These are phyloP conservation scores for Tulasnella sp. DNA, from an alignment of 768 basidiomycete genomes.

Conservation along the genomic window DNA sequence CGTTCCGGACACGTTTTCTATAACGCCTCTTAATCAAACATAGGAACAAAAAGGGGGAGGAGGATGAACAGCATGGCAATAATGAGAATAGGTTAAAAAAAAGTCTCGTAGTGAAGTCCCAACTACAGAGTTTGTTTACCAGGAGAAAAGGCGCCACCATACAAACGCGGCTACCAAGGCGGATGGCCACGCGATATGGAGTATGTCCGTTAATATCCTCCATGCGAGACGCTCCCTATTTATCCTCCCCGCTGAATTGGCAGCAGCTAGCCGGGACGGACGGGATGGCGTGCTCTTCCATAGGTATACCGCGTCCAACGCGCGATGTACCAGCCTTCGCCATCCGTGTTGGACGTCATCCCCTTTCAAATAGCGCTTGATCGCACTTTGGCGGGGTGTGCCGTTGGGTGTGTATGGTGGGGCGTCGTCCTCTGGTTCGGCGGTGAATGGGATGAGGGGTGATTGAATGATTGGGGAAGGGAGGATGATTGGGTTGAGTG, in stretches of 20 bases:
- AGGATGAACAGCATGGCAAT: too few species aligned
- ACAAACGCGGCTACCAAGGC: conserved; percentile 10
- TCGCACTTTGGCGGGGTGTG: too few species aligned
- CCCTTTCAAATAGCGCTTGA: conserved; percentile 3
- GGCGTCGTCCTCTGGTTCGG: too few species aligned
- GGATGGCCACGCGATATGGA: conserved; percentile 14
- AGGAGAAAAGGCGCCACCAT: conserved; percentile 14
- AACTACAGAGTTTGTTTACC: conserved; percentile 3
- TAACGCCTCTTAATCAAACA: too few species aligned
- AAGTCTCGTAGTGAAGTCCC: neutral
- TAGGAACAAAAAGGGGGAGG: too few species aligned
- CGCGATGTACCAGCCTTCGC: neutral
- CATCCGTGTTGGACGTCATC: conserved; percentile 3
- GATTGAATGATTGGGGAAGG: neutral
- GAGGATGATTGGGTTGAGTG: neutral
- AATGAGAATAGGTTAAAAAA: too few species aligned
- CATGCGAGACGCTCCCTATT: neutral
- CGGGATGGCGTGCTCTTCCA: too few species aligned
- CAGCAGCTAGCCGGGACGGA: too few species aligned
- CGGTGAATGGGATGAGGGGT: neutral
- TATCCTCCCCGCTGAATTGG: neutral
- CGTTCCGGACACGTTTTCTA: too few species aligned
- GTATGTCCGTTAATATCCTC: conserved; percentile 14
- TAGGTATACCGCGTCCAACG: neutral
- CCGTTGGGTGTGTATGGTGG: too few species aligned